Percentiles rank a stretch among this genome's conserved stretches.
phyloP scores from a whole-genome alignment of 805 yeast genomes.

The Jamesozyma piceae region DNA sequence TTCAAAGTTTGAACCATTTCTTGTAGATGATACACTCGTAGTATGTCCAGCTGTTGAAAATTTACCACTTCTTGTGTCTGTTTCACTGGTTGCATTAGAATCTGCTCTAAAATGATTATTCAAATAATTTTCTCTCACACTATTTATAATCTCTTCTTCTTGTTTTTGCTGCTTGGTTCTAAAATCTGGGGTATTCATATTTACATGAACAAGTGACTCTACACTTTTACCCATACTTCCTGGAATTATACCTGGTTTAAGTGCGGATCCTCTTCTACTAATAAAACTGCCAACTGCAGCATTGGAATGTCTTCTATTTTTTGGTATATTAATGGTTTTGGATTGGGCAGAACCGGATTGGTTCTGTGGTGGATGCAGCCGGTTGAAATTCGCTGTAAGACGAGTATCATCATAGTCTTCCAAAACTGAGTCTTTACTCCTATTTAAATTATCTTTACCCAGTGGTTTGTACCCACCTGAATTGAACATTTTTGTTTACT shows the following conservation, averaged over 20 bases:
- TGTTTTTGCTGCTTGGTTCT: slow-evolving; percentile 17
- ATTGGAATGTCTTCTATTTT: not conserved
- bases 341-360: not conserved
- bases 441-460: not conserved
- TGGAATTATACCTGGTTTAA: slow-evolving; percentile 1
- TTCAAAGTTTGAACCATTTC: not conserved
- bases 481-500: not conserved
- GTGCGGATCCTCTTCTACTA: slow-evolving; percentile 6
- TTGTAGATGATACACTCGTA: not conserved
- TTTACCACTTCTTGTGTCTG: not conserved
- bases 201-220: slow-evolving; percentile 19
- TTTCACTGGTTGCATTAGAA: not conserved
- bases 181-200: slow-evolving; percentile 28
- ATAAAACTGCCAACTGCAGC: not conserved
- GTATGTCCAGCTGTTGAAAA: not conserved
- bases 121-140: slow-evolving; percentile 26
- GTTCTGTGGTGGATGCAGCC: not conserved
- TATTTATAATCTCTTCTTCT: slow-evolving; percentile 25
- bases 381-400: not conserved
- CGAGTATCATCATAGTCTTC: not conserved
- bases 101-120: slow-evolving; percentile 7
- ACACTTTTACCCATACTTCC: slow-evolving; percentile 1
- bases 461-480: not conserved
- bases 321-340: slow-evolving; percentile 1
- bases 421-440: not conserved